Percentiles rank a stretch among this genome's conserved stretches.
Evolutionary conservation across 805 yeast genomes (phyloP).

Genomic region (Zygotorulaspora danielsina): DNA sequence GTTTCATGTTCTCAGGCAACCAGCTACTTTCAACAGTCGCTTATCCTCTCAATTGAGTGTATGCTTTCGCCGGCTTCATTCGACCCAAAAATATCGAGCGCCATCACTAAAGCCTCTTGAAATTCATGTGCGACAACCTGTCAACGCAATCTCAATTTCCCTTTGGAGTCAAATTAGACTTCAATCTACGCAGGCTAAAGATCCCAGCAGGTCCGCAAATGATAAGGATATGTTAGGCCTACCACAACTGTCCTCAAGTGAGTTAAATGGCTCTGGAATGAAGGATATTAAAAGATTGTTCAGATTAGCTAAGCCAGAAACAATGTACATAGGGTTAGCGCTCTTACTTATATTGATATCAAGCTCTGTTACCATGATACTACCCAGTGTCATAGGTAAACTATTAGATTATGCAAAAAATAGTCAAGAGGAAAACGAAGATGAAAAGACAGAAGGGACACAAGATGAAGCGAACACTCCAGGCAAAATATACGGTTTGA

Average conservation of each 20-base stretch:
- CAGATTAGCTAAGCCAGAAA: slow-evolving; percentile 54
- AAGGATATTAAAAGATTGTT: slow-evolving; percentile 44
- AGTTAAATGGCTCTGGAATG: slow-evolving; percentile 36
- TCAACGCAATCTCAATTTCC: neutral
- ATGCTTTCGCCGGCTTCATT: slow-evolving; percentile 3
- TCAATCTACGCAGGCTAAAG: neutral
- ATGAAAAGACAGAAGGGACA: slow-evolving; percentile 21
- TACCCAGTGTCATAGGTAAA: slow-evolving; percentile 83
- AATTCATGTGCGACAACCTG: neutral
- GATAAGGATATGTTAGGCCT: neutral
- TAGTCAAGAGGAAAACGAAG: slow-evolving; percentile 18
- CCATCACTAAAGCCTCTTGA: neutral
- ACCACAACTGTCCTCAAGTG: slow-evolving; percentile 31
- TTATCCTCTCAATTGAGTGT: slow-evolving; percentile 2
- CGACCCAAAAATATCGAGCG: neutral
- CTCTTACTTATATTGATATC: slow-evolving; percentile 60
- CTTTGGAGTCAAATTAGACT: neutral
- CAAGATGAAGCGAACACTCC: slow-evolving; percentile 30
- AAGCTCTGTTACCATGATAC: slow-evolving; percentile 72
- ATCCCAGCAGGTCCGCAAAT: neutral
- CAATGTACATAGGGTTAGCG: slow-evolving; percentile 54
- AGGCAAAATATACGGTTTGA: slow-evolving; percentile 51
- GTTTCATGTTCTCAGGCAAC: neutral
- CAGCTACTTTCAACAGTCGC: neutral
- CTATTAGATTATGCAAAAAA: slow-evolving; percentile 67